Evolutionary conservation across 768 basidiomycete genomes (phyloP).

Genomic region (Serendipita vermifera): DNA sequence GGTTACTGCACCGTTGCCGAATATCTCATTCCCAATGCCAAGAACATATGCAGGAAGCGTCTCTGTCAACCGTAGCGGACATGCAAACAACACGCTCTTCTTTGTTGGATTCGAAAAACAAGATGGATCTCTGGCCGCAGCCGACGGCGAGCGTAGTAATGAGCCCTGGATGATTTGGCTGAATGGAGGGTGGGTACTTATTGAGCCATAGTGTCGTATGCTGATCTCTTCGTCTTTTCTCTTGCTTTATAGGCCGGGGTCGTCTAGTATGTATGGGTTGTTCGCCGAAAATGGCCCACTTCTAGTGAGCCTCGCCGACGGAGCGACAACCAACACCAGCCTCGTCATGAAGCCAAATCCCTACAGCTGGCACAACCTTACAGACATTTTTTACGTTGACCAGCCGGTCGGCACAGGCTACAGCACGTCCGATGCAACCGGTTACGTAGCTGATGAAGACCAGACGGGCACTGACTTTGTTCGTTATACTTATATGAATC

Average conservation of each 20-base stretch:
- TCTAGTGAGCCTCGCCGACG: background rate
- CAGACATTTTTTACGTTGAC: conserved; percentile 44
- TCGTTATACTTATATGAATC: conserved; percentile 18
- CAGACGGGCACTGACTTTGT: conserved; percentile 45
- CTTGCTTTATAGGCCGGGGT: conserved; percentile 39
- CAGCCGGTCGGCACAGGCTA: conserved; percentile 55
- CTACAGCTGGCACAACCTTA: conserved; percentile 44
- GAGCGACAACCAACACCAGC: conserved; percentile 54
- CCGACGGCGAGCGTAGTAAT: conserved; percentile 21
- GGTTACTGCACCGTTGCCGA: conserved; percentile 44
- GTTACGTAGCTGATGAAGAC: conserved; percentile 49
- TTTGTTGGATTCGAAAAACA: conserved; percentile 50
- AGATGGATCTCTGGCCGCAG: conserved; percentile 40
- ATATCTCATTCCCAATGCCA: conserved; percentile 39
- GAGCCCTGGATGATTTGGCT: conserved; percentile 65
- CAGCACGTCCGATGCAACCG: conserved; percentile 47
- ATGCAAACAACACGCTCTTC: conserved; percentile 54
- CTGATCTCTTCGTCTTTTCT: background rate
- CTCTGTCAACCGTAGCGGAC: conserved; percentile 40
- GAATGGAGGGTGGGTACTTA: conserved; percentile 46
- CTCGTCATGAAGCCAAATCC: conserved; percentile 38
- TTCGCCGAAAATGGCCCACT: background rate
- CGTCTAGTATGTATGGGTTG: conserved; percentile 50
- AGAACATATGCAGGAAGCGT: conserved; percentile 46
- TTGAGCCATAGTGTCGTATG: background rate